Base-by-base conservation (phyloP, 2,329 filamentous ascomycete species). In the Anthostomella pinea region DNA sequence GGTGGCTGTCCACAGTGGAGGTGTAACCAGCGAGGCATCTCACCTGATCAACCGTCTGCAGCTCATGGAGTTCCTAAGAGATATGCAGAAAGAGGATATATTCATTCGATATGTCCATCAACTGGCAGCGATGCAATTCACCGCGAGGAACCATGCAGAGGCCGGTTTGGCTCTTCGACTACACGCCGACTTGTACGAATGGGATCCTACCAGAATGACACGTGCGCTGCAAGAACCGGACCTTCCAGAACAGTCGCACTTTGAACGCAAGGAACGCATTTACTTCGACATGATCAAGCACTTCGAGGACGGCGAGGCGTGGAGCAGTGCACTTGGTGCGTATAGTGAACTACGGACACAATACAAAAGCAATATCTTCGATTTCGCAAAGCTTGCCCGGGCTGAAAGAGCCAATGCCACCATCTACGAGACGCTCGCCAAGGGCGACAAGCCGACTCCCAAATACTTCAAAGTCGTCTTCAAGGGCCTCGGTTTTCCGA, bases 21-120 rank as follows among this genome's bases (percentile, higher is more conserved):
- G 87, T 35, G 73, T 71, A 23, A 76, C 72, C 4, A 84, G 80
- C 28, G 88, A 95, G 56, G 82, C 86, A 2, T 84, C 85, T 6
- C 80, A 86, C 43, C 85, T 95, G 47, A 87, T 95, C 63, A 89
- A 96, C 60, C 87, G 88, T 1, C 68, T 97, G 33, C 81, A 87
- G 38, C 70, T 97, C 17, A 96, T 97, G 90, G 88, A 96, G 52
- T 97, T 96, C 64, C 75, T 97, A 51, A 85, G 89, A 48, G 89
- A 96, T 57, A 95, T 96, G 84, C 87, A 94, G 50, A 95, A 95
- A 57, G 89, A 95, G 59, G 90, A 96, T 54, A 95, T 96, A 39
- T 97, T 95, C 62, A 85, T 95, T 47, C 84, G 89, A 48, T 96
- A 97, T 54, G 90, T 97, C 10, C 91, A 97, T 58, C 89, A 96